Evolutionary conservation across 2,329 filamentous ascomycete species (phyloP), one percentile per base, ranked within the genome.

Genomic region (Aspergillus pseudoterreus): DNA sequence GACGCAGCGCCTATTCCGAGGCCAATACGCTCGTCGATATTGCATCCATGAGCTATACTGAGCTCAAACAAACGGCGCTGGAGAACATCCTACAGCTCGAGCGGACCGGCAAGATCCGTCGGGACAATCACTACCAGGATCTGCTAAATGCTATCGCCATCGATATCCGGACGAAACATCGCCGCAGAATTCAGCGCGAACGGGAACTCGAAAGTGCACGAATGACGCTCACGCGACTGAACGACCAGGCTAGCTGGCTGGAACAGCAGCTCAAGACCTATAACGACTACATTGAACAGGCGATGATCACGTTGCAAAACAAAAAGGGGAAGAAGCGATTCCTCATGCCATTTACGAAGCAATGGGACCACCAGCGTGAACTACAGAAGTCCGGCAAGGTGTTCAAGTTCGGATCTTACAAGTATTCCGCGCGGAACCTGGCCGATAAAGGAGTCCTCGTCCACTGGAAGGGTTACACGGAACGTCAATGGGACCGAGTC

Each of bases 201-300:
- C 86, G 90, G 44, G 94, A 99, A 71, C 72, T 97, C 36, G 94
- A 99, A 61, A 73, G 73, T 39, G 73, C 76, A 33, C 71, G 72
- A 36, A 64, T 78, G 53, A 78, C 76, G 5, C 70, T 78, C 19
- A 70, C 68, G 5, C 71, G 77, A 39, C 67, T 78, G 38, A 74
- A 76, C 32, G 77, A 77, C 50, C 75, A 99, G 75, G 92, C 92
- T 35, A 83, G 85, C 58, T 99, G 95, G 73, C 82, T 99, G 9
- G 94, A 99, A 67, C 88, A 91, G 62, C 94, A 99, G 74, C 83
- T 95, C 54, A 96, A 96, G 79, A 94, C 87, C 58, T 99, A 99
- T 75, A 96, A 99, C 68, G 91, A 99, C 75, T 99, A 99, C 73
- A 96, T 99, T 66, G 95, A 99, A 75, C 92, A 96, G 71, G 92